Conservation (phyloP, 768 basidiomycete genomes). For the Phylloporus scabripes region DNA sequence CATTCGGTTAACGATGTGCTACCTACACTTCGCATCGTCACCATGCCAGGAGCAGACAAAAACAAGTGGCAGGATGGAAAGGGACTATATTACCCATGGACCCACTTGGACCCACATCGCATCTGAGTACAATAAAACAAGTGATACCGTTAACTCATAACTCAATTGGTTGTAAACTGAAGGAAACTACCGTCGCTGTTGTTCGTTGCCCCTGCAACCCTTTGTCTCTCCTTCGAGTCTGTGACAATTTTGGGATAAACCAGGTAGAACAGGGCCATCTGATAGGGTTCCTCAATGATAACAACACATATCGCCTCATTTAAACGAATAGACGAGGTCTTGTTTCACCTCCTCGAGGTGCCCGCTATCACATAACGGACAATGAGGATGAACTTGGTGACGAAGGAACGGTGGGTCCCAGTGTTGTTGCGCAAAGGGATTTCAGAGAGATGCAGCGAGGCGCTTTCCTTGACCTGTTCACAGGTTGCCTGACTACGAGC, state of each 20-base stretch:
- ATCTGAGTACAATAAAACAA: conserved; percentile 16
- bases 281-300: background rate
- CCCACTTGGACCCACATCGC: conserved; percentile 22
- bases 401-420: background rate
- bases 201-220: conserved; percentile 6
- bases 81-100: conserved; percentile 2
- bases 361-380: background rate
- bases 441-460: background rate
- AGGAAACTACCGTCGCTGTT: background rate
- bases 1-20: conserved; percentile 1
- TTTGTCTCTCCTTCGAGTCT: conserved; percentile 7
- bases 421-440: background rate
- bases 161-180: background rate
- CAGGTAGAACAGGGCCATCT: background rate
- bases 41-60: conserved; percentile 10
- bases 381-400: background rate
- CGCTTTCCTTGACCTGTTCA: too few species aligned
- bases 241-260: background rate
- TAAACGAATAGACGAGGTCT: background rate
- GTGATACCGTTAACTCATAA: background rate
- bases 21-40: conserved; percentile 10
- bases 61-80: conserved; percentile 7
- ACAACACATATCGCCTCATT: background rate
- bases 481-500: too few species aligned
- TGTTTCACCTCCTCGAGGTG: background rate